Base-by-base conservation (phyloP, 2,329 filamentous ascomycete genomes). In the Trichophyton schoenleinii region DNA sequence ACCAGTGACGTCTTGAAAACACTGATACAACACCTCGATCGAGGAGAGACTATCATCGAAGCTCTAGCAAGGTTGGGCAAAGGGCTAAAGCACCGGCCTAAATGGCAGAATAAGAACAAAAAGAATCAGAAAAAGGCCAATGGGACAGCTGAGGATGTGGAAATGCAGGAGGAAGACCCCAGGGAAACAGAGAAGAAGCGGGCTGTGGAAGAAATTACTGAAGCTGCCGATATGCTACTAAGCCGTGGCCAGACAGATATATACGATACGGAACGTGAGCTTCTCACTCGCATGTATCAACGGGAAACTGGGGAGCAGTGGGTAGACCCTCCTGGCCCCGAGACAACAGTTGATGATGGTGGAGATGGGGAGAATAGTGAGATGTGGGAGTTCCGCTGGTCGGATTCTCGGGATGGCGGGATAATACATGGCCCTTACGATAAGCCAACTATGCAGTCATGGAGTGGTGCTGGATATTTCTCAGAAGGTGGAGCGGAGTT, bases 351-450 rank as follows among this genome's bases (percentile, higher is more conserved):
- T 31, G 22, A 31, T 25, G 13, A 53, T 53, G 67, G 70, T 55
- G 70, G 73, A 25, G 70, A 69, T 55, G 70, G 73, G 22, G 70
- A 69, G 18, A 68, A 69, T 38, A 20, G 13, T 11, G 42, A 34
- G 15, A 82, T 83, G 79, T 99, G 92, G 91, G 89, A 97, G 73
- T 99, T 90, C 72, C 83, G 89, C 62, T 99, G 94, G 94, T 86
- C 85, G 44, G 91, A 96, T 71, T 89, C 89, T 18, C 81, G 91
- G 46, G 92, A 96, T 69, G 87, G 84, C 31, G 89, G 83, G 9
- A 81, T 83, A 57, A 82, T 83, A 62, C 90, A 99, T 73, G 94
- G 94, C 0, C 92, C 94, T 0, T 99, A 91, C 72, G 90, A 96
- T 70, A 83, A 81, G 6, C 73, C 80, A 3, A 92, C 87, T 42